Conservation (phyloP, 2,329 filamentous ascomycete species). For the Neofusicoccum ribis region DNA sequence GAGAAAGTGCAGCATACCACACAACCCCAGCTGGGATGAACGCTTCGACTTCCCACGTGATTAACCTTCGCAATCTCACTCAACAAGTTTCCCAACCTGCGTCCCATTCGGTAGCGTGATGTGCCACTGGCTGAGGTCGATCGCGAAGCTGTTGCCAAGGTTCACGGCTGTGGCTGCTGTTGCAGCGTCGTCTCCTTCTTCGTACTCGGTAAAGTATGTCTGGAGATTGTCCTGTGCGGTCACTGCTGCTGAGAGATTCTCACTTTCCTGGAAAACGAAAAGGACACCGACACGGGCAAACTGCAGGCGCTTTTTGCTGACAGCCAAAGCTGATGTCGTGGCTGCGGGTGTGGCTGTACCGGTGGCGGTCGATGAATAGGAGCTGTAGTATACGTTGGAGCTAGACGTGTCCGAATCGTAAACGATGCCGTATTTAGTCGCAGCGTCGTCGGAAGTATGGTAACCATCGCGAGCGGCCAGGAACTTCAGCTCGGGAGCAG, state of each 20-base stretch:
- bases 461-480: neutral
- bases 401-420: constrained; percentile 25
- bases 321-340: constrained; percentile 16
- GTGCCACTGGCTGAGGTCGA: constrained; percentile 26
- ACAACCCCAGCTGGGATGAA: no score
- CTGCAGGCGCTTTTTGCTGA: constrained; percentile 32
- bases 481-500: constrained; percentile 13
- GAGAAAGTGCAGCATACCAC: no score
- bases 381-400: constrained; percentile 17
- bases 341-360: constrained; percentile 24
- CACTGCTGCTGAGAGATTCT: constrained; percentile 41
- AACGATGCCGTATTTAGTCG: constrained; percentile 36
- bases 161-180: constrained; percentile 24
- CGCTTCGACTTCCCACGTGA: no score
- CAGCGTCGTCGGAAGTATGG: constrained; percentile 23
- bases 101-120: constrained; percentile 10
- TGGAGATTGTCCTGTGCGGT: constrained; percentile 47
- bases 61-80: neutral
- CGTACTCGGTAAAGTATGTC: constrained; percentile 35
- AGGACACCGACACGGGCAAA: constrained; percentile 50
- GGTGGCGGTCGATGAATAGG: constrained; percentile 22
- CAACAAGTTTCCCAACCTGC: neutral
- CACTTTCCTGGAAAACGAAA: constrained; percentile 45
- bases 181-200: constrained; percentile 30
- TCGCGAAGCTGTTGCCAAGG: constrained; percentile 21